Evolutionary conservation across 1,139 yeast species (phyloP), one percentile per base, ranked within the genome.

Genomic region (Candida buenavistaensis): DNA sequence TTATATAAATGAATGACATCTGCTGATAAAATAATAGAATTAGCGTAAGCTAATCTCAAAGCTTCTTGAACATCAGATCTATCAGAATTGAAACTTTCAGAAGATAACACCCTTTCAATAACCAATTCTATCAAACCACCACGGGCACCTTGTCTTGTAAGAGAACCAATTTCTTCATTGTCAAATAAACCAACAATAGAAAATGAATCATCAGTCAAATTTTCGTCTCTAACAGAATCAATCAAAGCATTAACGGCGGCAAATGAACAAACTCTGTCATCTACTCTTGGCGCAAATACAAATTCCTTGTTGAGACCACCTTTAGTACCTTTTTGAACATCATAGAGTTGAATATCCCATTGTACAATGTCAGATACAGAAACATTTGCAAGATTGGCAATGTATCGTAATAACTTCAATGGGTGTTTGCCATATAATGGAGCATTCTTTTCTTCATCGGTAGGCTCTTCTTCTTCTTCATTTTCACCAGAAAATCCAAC

Each of bases 1-100:
- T 70, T 70, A 24, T 68, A 46, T 14, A 67, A 62, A 44, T 70
- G 76, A n/a, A 64, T 69, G 12, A 70, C 75, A 41, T 70, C 76
- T 1, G 75, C 72, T 0, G 74, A 68, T 27, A 70, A 52, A 25
- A 69, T 50, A 15, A 69, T 48, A 6, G 71, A 50, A 38, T 66
- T 66, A 32, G 71, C 68, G 37, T 51, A 62, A 7, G 59, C 44
- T 14, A 49, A 42, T 41, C 55, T 46, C n/a, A 50, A 33, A 19
- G 34, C 37, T 38, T 59, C 68, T 41, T 52, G 56, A 24, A 51
- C 43, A 32, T 53, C 53, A 15, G 45, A 35, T 14, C 45, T 39
- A 28, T 41, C 38, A 10, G 47, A 41, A 26, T 47, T 47, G 38
- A 35, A 55, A 37, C 43, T 39, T 8, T 46, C 44, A 10, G 62